These are phyloP conservation scores for Colletotrichum endophyticum DNA, from an alignment of 2,329 filamentous ascomycete genomes.

Conservation along the genomic window DNA sequence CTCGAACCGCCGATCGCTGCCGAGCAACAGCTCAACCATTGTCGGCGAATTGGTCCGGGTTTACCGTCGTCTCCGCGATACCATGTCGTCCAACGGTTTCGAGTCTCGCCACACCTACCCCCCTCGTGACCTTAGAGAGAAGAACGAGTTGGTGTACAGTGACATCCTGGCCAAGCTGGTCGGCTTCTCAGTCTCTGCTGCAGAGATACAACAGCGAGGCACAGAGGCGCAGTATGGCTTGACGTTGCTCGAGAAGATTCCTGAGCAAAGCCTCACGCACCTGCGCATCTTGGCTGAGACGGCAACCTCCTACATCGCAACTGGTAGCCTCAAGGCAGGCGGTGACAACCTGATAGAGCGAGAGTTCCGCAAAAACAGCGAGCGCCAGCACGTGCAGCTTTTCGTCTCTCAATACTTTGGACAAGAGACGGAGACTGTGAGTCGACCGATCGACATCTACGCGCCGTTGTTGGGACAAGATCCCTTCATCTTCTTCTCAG, in stretches of 20 bases:
- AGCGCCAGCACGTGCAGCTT: conserved; percentile 76
- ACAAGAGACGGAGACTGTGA: conserved; percentile 42
- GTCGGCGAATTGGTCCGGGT: conserved; percentile 62
- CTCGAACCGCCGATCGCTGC: conserved; percentile 36
- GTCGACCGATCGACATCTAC: conserved; percentile 49
- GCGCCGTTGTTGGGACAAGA: conserved; percentile 71
- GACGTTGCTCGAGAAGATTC: conserved; percentile 82
- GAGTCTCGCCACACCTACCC: conserved; percentile 40
- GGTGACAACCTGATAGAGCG: conserved; percentile 65
- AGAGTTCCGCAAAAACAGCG: conserved; percentile 72
- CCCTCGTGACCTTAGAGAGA: conserved; percentile 28
- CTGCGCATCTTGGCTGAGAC: conserved; percentile 90
- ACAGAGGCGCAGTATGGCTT: conserved; percentile 74
- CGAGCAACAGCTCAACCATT: conserved; percentile 38
- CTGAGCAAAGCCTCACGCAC: conserved; percentile 84
- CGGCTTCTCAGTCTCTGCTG: conserved; percentile 84
- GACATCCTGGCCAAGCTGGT: conserved; percentile 71
- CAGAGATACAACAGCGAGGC: conserved; percentile 92
- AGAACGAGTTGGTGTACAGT: conserved; percentile 54
- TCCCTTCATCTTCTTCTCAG: conserved; percentile 80
- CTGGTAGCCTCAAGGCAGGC: conserved; percentile 70
- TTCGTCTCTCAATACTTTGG: conserved; percentile 67
- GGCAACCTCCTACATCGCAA: conserved; percentile 80
- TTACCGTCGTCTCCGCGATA: conserved; percentile 66
- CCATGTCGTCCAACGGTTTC: conserved; percentile 61